Evolutionary conservation across 805 yeast species (phyloP), one percentile per base, ranked within the genome.

Genomic region (Metschnikowia santaceciliae): DNA sequence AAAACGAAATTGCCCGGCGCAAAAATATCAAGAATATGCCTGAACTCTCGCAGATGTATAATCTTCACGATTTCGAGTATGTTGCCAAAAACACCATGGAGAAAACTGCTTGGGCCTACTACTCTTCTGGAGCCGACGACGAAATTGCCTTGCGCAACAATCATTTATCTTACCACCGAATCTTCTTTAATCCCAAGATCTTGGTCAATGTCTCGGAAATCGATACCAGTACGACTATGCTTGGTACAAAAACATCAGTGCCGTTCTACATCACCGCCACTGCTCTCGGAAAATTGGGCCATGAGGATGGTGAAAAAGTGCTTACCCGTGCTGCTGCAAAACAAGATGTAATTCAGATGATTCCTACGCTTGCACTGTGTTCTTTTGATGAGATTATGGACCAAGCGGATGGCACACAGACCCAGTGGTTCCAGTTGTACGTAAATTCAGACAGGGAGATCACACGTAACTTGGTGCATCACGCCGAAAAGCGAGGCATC

Each of bases 31-130:
- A 61, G 33, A 70, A 74, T 51, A 81, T 80, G 67, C 98, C 98
- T 1, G 83, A 82, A 14, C 62, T 92, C 37, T 73, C 80, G 6
- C 83, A 81, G 59, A 78, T 91, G 52, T 81, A 83, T 64, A 92
- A 94, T 61, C 60, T 89, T 53, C 84, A 82, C 60, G 98, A 92
- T 67, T 90, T 92, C 63, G 98, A 92, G 67, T 79, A 80, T 59
- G 81, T 92, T 42, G 97, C 98, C 3, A 77, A 89, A 46, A 79
- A 83, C 53, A 86, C 88, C 33, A 74, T 92, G 76, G 79, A 88
- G 32, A 82, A 81, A 49, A 79, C 67, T 15, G 97, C 94, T 0
- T 88, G 97, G 95, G 94, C 94, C 13, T 92, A 92, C 58, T 75
- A 65, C 52, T 67, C 73, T 1, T 76, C 81, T 6, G 83, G 80